Evolutionary conservation across 345 rosid genomes (phyloP), one percentile per base, ranked within the genome.

Genomic region (Citrus reticulata): DNA sequence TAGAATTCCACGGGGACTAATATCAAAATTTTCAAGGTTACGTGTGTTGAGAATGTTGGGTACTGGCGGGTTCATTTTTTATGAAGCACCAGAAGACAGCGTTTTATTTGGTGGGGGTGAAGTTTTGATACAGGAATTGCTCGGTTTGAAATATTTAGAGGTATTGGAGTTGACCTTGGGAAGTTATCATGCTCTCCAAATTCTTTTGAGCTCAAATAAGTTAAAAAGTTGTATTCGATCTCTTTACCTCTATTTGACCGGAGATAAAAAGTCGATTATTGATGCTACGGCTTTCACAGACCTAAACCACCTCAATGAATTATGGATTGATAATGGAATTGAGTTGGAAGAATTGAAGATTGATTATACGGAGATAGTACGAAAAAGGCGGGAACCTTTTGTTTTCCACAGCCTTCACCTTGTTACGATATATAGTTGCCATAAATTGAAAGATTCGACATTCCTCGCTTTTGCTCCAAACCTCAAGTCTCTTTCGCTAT

Each of bases 321-420:
- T 35, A 35, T 0, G 0, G 0, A 34, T 34, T 5, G 0, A 5
- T 34, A 5, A 5, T 0, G 5, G 6, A 5, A 5, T 0, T 0
- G 37, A 4, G 37, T 35, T 35, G 39, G 7, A 35, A 35, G 39
- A 35, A 0, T 6, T 35, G 39, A 35, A 35, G 39, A 35, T 35
- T 35, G 39, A 35, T 6, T 35, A 35, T 35, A 35, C 39, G 6
- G 8, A 35, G 39, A 35, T 35, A 6, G 39, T 35, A 35, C 39
- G 8, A 6, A 35, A 35, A 35, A 35, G 39, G 39, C 39, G 39
- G 39, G 39, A 35, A 35, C 39, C 39, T 35, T 39, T 39, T 16
- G 11, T 29, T 40, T 27, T 70, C 22, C 73, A 17, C 32, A 46
- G 17, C 19, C 59, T 70, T 27, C 35, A 13, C 34, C 1, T 3